Evolutionary conservation across 176 grass and related monocot species (phyloP), one percentile per base, ranked within the genome.

Genomic region (Avena eriantha): DNA sequence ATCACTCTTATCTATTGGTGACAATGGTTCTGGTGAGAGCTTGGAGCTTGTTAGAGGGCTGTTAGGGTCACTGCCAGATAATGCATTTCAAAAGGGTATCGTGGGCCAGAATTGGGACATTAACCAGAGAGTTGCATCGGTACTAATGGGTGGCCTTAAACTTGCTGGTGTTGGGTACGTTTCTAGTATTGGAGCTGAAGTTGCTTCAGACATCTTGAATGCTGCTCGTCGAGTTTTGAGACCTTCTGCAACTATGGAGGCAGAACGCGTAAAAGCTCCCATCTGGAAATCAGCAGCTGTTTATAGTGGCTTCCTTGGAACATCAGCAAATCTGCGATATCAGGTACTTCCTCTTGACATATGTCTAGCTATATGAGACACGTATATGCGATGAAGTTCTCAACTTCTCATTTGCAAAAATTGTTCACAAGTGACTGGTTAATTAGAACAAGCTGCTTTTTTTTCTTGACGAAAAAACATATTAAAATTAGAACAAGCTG

Each of bases 181-280:
- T 80, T 99, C 97, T 80, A 96, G 97, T 93, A 90, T 99, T 91
- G 97, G 97, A 79, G 97, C 97, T 70, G 92, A 92, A 85, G 88
- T 96, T 86, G 89, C 85, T 89, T 99, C 97, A 77, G 94, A 96
- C 85, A 76, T 83, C 68, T 89, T 93, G 60, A 88, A 93, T 83
- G 89, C 78, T 77, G 64, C 85, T 58, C 90, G 97, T 35, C 83
- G 50, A 88, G 73, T 90, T 86, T 66, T 96, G 19, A 96, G 88
- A 79, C 86, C 94, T 87, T 84, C 87, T 83, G 59, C 87, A 80
- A 80, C 36, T 83, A 77, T 82, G 26, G 82, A 86, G 69, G 56
- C 33, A 36, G 70, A 22, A 16, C 92, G 83, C 18, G 91, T 73
- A 92, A 94, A 90, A 93, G 50, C 90, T 82, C 92, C 92, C 10